These are phyloP conservation scores for Marchantia polymorpha DNA, from an alignment of 225 moss, liverwort and hornwort genomes.

Conservation along the genomic window DNA sequence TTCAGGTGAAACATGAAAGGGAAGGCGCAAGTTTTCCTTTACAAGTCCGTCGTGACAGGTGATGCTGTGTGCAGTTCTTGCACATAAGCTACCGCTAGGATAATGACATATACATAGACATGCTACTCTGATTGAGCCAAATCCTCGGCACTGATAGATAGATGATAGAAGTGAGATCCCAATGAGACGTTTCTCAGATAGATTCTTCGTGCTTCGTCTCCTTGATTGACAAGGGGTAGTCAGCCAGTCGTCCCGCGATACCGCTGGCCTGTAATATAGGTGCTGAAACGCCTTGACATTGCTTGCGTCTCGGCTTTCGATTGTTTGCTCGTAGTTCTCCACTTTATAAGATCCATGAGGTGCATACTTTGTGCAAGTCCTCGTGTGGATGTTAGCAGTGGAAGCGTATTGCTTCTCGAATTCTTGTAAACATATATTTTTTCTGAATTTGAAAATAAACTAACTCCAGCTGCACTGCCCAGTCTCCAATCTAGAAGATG, in stretches of 20 bases:
- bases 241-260: neutral
- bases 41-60: neutral
- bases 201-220: neutral
- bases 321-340: neutral
- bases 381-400: neutral
- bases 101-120: neutral
- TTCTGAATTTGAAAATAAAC: neutral
- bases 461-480: too few relatives aligned
- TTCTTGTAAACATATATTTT: slow-evolving; percentile 1
- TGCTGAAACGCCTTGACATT: neutral
- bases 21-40: neutral
- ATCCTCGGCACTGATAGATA: neutral
- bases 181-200: too few relatives aligned
- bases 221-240: neutral
- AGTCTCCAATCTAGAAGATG: too few relatives aligned
- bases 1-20: neutral
- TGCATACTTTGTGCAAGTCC: neutral
- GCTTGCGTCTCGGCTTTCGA: neutral
- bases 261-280: neutral
- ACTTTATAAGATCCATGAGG: neutral
- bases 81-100: neutral
- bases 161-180: too few relatives aligned
- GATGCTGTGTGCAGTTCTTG: neutral
- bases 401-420: slow-evolving; percentile 20
- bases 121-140: neutral